Conservation (phyloP, 2,329 filamentous ascomycete genomes). For the Sporothrix pseudoabietina region DNA sequence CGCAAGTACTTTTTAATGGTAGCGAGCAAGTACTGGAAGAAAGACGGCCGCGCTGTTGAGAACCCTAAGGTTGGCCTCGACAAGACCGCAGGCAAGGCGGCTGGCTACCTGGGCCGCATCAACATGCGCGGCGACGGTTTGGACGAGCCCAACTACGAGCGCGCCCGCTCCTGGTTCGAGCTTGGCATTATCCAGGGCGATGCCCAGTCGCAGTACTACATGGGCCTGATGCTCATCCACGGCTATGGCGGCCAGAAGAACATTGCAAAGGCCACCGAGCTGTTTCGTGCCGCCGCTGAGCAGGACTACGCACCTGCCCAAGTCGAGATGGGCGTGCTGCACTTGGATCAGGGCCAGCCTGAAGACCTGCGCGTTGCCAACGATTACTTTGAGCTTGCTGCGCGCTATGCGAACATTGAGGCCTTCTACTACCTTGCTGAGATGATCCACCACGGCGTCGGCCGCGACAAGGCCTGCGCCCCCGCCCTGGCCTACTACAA, state of each 20-base stretch:
- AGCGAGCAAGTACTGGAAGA: conserved; percentile 77
- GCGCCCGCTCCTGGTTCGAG: conserved; percentile 80
- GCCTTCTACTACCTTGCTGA: conserved; percentile 92
- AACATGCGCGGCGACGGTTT: conserved; percentile 85
- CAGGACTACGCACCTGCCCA: conserved; percentile 80
- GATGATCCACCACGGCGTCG: conserved; percentile 77
- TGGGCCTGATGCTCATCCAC: conserved; percentile 81
- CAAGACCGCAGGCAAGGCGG: conserved; percentile 78
- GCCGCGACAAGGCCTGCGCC: conserved; percentile 75
- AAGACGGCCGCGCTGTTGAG: conserved; percentile 72
- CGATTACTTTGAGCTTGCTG: conserved; percentile 85
- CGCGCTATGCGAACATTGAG: conserved; percentile 80
- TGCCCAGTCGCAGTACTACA: conserved; percentile 78
- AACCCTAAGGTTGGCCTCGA: conserved; percentile 72
- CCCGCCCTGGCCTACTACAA: conserved; percentile 83
- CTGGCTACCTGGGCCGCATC: conserved; percentile 86
- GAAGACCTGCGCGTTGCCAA: conserved; percentile 75
- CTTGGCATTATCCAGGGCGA: conserved; percentile 76
- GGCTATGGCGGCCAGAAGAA: conserved; percentile 70
- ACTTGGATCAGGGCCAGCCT: conserved; percentile 75
- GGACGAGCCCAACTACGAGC: conserved; percentile 70
- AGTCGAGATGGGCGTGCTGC: conserved; percentile 79
- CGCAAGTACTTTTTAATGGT: conserved; percentile 81
- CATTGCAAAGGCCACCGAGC: conserved; percentile 69
- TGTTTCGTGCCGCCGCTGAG: conserved; percentile 77